phyloP scores from a whole-genome alignment of 1,284 basidiomycete species.

The Fomitopsis pinicola region DNA sequence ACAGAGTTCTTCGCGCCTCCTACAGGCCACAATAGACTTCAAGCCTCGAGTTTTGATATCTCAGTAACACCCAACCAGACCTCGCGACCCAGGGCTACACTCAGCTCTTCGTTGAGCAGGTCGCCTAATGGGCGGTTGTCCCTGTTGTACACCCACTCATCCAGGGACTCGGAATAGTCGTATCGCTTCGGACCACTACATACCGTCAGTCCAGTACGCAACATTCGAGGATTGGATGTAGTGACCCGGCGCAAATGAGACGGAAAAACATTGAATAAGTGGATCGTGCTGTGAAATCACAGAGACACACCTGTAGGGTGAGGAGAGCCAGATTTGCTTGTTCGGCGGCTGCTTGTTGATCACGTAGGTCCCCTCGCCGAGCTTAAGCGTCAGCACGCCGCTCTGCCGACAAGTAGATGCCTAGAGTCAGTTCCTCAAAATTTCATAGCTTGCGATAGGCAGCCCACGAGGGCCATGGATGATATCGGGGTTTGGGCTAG shows the following conservation, averaged over 20 bases:
- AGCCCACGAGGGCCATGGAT: not conserved
- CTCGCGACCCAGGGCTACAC: constrained; percentile 27
- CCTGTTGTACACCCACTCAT: constrained; percentile 78
- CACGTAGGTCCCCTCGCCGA: constrained; percentile 94
- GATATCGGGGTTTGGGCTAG: not conserved
- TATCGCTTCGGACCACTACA: constrained; percentile 86
- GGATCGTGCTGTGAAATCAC: not conserved
- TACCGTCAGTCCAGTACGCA: not conserved
- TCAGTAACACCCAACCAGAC: constrained; percentile 23
- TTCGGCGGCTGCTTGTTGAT: constrained; percentile 99
- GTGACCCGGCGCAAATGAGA: not conserved
- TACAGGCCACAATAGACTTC: not conserved
- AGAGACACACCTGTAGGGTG: constrained; percentile 50
- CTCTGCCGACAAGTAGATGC: constrained; percentile 40
- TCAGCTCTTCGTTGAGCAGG: constrained; percentile 69
- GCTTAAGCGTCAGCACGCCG: constrained; percentile 85
- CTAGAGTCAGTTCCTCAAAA: constrained; percentile 12
- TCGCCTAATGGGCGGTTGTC: constrained; percentile 59
- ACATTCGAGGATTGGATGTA: not conserved
- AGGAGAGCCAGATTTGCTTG: constrained; percentile 98
- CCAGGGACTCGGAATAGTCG: constrained; percentile 56
- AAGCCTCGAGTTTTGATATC: constrained; percentile 8
- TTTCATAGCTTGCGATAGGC: not conserved
- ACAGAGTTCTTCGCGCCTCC: not conserved
- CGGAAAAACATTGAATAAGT: not conserved